Base-by-base conservation (phyloP, 306 rosid genomes). In the Dicorynia guianensis region DNA sequence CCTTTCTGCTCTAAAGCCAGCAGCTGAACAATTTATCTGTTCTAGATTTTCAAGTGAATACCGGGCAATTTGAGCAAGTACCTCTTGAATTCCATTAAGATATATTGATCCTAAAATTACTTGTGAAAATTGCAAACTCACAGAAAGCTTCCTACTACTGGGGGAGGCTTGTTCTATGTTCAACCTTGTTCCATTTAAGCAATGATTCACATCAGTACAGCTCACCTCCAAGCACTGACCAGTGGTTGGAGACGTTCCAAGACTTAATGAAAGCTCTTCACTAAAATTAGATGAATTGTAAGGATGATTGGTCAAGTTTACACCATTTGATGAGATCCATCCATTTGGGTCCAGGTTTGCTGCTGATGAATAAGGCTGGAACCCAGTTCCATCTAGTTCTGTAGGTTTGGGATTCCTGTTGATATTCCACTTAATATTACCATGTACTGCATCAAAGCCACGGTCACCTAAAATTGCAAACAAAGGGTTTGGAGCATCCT, bases 51-150 rank as follows among this genome's bases (percentile, higher is more conserved):
- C 93, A 58, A 89, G 80, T 4, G 98, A 81, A 82, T 78, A 87
- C 54, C 80, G 78, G 48, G 96, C 95, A 63, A 92, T 80, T 69
- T 92, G 93, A 67, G 92, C 84, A 25, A 95, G 93, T 64, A 89
- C 78, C 14, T 92, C 97, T 79, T 90, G 98, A 67, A 87, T 78
- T 40, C 81, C 95, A 4, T 69, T 70, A 35, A 95, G 94, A 83
- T 90, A 95, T 73, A 80, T 85, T 0, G 98, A 95, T 69, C 89
- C 96, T 25, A 78, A 63, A 47, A 91, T 74, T 9, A 60, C 79
- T 8, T 79, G 89, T 5, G 89, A 85, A 83, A 86, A 84, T 39
- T 61, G 79, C 5, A 80, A 82, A 78, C 83, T 79, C 62, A 66
- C 77, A n/a, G 87, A 76, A 46, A 68, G 76, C 34, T 78, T 84